Evolutionary conservation across 108 stramenopile genomes (phyloP).

Genomic region (Discostella pseudostelligera): DNA sequence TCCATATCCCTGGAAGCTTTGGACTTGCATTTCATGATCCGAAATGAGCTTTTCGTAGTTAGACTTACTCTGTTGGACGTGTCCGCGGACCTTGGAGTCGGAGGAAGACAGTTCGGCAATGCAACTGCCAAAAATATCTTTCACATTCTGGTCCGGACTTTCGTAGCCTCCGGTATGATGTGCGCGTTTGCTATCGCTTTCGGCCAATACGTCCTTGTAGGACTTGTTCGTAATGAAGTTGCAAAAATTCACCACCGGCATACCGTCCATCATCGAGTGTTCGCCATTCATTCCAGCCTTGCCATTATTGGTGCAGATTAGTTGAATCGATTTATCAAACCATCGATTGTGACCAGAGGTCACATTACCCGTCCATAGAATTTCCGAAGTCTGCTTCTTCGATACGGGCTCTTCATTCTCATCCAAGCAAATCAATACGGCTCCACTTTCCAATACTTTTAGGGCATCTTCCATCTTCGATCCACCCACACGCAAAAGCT

Average conservation of each 20-base stretch:
- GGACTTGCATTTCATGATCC: constrained; percentile 53
- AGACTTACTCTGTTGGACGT: constrained; percentile 26
- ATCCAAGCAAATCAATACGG: constrained; percentile 79
- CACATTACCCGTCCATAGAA: constrained; percentile 57
- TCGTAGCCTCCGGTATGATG: constrained; percentile 21
- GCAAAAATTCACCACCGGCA: constrained; percentile 73
- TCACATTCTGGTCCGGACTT: constrained; percentile 45
- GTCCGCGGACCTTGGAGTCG: constrained; percentile 25
- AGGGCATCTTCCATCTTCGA: constrained; percentile 61
- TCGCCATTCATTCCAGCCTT: constrained; percentile 83
- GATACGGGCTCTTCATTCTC: constrained; percentile 57
- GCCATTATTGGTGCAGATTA: constrained; percentile 79
- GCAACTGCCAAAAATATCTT: constrained; percentile 62
- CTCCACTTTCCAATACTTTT: constrained; percentile 74
- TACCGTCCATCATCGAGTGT: constrained; percentile 93
- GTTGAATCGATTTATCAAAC: constrained; percentile 89
- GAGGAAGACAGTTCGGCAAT: constrained; percentile 26
- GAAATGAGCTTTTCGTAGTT: constrained; percentile 50
- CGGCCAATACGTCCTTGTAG: constrained; percentile 46
- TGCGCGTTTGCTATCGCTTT: constrained; percentile 13
- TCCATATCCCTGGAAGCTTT: constrained; percentile 79
- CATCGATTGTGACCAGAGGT: constrained; percentile 71
- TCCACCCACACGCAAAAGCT: constrained; percentile 63
- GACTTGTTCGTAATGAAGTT: constrained; percentile 61
- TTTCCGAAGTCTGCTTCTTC: constrained; percentile 55